Percentiles rank a stretch among this genome's conserved stretches.
Conservation (phyloP, 1,284 basidiomycete genomes). For the Trichosporon sp. region DNA sequence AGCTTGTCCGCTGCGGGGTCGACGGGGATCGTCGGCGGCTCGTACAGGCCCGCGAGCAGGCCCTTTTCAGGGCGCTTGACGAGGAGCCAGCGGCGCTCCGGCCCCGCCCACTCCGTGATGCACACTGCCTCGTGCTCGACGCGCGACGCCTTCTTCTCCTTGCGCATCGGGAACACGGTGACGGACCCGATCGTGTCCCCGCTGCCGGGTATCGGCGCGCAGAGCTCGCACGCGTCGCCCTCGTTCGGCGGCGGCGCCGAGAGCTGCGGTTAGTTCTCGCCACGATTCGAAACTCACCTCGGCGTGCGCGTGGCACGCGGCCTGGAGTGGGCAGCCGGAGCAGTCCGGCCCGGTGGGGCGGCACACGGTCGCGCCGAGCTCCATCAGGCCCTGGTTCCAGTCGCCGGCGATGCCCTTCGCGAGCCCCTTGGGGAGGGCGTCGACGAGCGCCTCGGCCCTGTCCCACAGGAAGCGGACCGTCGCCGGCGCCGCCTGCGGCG, state of each 20-base stretch:
- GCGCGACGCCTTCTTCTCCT: slow-evolving; percentile 72
- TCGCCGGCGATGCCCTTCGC: slow-evolving; percentile 58
- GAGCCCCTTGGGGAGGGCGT: slow-evolving; percentile 45
- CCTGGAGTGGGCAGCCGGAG: slow-evolving; percentile 62
- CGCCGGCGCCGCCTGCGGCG: slow-evolving; percentile 69
- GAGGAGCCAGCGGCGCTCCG: slow-evolving; percentile 60
- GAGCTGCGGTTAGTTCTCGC: slow-evolving; percentile 13
- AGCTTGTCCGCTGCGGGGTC: slow-evolving; percentile 13
- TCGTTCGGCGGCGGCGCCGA: slow-evolving; percentile 23
- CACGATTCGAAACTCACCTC: slow-evolving; percentile 38
- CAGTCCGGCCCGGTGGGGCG: slow-evolving; percentile 76
- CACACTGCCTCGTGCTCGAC: slow-evolving; percentile 82
- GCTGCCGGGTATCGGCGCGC: slow-evolving; percentile 58
- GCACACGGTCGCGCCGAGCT: slow-evolving; percentile 82
- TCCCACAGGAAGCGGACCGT: slow-evolving; percentile 79
- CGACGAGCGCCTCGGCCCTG: slow-evolving; percentile 66
- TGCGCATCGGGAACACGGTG: slow-evolving; percentile 80
- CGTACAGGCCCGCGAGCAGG: slow-evolving; percentile 72
- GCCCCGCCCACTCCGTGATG: slow-evolving; percentile 69
- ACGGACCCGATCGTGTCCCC: slow-evolving; percentile 50
- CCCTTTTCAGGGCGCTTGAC: slow-evolving; percentile 77
- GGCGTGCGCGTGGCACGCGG: slow-evolving; percentile 63
- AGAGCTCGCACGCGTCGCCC: slow-evolving; percentile 67
- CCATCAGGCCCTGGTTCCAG: slow-evolving; percentile 65
- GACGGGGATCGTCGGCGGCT: slow-evolving; percentile 43